Base-by-base conservation (phyloP, 371 early-diverging fungal species). In the Coemansia sp. region DNA sequence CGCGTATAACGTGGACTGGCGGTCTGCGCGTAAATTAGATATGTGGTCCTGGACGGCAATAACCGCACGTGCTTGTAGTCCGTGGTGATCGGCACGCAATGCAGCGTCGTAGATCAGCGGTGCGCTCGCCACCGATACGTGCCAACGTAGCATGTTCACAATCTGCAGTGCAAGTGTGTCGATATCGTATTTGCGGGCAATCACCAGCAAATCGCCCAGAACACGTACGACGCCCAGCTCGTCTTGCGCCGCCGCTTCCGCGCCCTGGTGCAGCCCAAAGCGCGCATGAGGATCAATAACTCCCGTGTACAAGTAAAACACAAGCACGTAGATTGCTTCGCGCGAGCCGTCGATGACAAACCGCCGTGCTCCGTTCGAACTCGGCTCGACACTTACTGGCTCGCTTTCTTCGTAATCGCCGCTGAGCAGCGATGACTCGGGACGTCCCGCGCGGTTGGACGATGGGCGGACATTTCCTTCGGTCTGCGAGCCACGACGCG, bases 261-360 rank as follows among this genome's bases (percentile, higher is more conserved):
- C 53, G 12, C 62, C 39, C 16, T 62, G 62, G 37, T 77, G 75
- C 25, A 69, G 66, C n/a, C 78, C 78, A 40, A 75, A 63, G 23
- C 78, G 74, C 20, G 78, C 75, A 6, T 58, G 51, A 14, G 89
- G 86, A 69, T 90, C 86, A n/a, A 92, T 75, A 68, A 87, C 85
- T 67, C 88, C 90, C 0, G 92, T 90, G 68, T 92, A 90, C 53
- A 91, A 71, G 40, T 83, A 92, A 57, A 90, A 90, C 12, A 90
- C 73, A 64, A 91, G 90, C 7, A 89, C 86, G 58, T 84, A 66
- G 18, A 88, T 84, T 8, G 87, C 87, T n/a, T 84, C 71, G 58
- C 88, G 88, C 37, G 84, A 81, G 39, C 87, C 91, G 0, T 90
- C 88, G 37, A 89, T 84, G 0, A 80, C 68, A 20, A 87, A 62